Evolutionary conservation across 805 yeast genomes (phyloP), one percentile per base, ranked within the genome.

Genomic region (Starmerella etchellsii): DNA sequence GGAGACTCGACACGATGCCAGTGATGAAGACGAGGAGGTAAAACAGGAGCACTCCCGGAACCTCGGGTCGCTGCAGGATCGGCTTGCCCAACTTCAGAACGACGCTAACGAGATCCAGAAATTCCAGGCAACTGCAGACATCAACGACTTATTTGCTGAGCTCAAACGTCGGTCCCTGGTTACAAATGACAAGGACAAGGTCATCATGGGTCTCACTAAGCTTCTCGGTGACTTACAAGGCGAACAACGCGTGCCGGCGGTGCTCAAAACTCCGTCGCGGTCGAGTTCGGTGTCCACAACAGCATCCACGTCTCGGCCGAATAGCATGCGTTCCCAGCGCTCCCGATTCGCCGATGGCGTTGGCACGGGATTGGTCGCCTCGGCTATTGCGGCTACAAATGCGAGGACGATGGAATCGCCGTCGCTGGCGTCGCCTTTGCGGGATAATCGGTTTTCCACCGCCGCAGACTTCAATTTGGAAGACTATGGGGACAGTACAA

Each of bases 1-100:
- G 43, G 96, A 88, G 57, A 39, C 43, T 4, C 41, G 51, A 1
- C 78, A 75, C 72, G 79, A 81, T 18, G 81, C 75, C 56, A 84
- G 76, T 47, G 76, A 81, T 30, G 70, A 81, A n/a, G 43, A 40
- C 15, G 40, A 34, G 4, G 36, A 36, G 20, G 37, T 37, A 4
- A 40, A 47, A 4, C 23, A 32, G 15, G 25, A 9, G 10, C 14
- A 14, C 14, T 9, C 22, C 13, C 35, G 41, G n/a, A 23, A 41
- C 23, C 49, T 53, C 8, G 41, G 28, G 37, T 66, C 73, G 56
- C 88, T 48, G 0, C 64, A 82, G 67, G 79, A 77, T 42, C 67
- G 94, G 49, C 66, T 87, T 41, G 64, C 71, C 27, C 80, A 78
- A 47, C 67, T 87, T 40, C 91, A 83, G 55, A 63, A 64, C 21